Percentiles rank a stretch among this genome's conserved stretches.
phyloP scores from a whole-genome alignment of 2,329 filamentous ascomycete species.

The Aspergillus hortae region DNA sequence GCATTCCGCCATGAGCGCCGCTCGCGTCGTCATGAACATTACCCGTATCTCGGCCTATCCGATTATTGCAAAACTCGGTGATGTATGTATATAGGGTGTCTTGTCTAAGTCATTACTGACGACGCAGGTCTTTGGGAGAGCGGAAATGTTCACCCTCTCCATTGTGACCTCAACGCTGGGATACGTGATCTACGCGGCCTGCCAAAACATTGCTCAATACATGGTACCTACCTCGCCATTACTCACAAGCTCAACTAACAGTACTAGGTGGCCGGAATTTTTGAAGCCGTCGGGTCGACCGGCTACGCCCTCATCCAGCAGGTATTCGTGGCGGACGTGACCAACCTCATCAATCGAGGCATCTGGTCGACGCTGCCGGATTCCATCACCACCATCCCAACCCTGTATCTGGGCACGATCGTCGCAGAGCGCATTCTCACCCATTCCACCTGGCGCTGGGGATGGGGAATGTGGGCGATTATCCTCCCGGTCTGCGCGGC shows the following conservation, averaged over 20 bases:
- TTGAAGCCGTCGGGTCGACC: constrained; percentile 59
- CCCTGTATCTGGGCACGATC: constrained; percentile 55
- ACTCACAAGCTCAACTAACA: neutral
- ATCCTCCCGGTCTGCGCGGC: constrained; percentile 33
- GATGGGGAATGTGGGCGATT: constrained; percentile 42
- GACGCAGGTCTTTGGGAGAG: constrained; percentile 53
- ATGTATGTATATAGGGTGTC: constrained; percentile 5
- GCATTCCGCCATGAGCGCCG: constrained; percentile 22
- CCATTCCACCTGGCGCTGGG: constrained; percentile 42
- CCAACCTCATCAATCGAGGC: constrained; percentile 57
- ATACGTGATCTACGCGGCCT: constrained; percentile 56
- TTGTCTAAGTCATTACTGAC: neutral
- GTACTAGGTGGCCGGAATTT: constrained; percentile 43
- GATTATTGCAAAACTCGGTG: constrained; percentile 24
- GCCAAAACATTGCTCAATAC: constrained; percentile 45
- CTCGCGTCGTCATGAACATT: constrained; percentile 21
- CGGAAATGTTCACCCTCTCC: constrained; percentile 56
- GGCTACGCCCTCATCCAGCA: constrained; percentile 61
- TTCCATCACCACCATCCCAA: constrained; percentile 46
- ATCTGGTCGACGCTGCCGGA: constrained; percentile 59
- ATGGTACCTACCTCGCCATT: constrained; percentile 37
- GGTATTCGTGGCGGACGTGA: constrained; percentile 63
- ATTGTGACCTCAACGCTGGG: constrained; percentile 55
- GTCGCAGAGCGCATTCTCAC: constrained; percentile 35
- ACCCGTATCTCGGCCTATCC: constrained; percentile 23